Percentiles rank a stretch among this genome's conserved stretches.
Evolutionary conservation across 83 land plant species (phyloP).

Genomic region (Picea abies): DNA sequence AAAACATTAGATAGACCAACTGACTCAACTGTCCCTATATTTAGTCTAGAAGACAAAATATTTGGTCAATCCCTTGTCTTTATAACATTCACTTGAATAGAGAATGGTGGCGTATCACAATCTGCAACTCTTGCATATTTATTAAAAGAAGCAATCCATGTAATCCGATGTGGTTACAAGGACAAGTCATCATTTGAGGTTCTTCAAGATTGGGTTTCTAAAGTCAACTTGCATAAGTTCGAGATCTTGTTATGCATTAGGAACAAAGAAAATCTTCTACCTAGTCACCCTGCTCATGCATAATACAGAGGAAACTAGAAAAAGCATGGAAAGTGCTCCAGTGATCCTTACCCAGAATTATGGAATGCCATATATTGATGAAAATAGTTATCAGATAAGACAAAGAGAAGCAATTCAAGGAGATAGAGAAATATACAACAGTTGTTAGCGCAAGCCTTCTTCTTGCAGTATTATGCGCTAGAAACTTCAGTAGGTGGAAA

Average conservation of each 20-base stretch:
- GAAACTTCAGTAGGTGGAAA: too few species aligned
- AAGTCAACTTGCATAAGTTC: slow-evolving; percentile 49
- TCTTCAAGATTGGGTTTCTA: slow-evolving; percentile 80
- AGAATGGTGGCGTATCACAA: slow-evolving; percentile 32
- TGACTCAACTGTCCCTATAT: slow-evolving; percentile 39
- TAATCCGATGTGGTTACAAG: slow-evolving; percentile 47
- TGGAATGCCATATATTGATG: slow-evolving; percentile 15
- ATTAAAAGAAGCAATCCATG: slow-evolving; percentile 46
- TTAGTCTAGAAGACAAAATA: slow-evolving; percentile 48
- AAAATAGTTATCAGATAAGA: too few species aligned
- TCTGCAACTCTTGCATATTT: slow-evolving; percentile 31
- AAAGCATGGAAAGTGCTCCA: slow-evolving; percentile 60
- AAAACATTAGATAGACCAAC: slow-evolving; percentile 14
- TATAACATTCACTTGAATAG: slow-evolving; percentile 31
- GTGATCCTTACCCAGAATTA: slow-evolving; percentile 68
- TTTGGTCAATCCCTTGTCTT: slow-evolving; percentile 77
- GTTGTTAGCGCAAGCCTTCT: too few species aligned
- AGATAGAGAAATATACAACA: too few species aligned
- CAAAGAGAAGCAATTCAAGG: too few species aligned
- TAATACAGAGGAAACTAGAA: slow-evolving; percentile 69
- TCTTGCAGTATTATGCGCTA: too few species aligned
- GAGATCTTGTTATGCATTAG: slow-evolving; percentile 87
- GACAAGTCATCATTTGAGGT: slow-evolving; percentile 58
- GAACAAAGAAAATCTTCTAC: slow-evolving; percentile 91
- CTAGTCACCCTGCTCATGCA: slow-evolving; percentile 80